Base-by-base conservation (phyloP, 306 rosid genomes). In the Fragaria vesca region DNA sequence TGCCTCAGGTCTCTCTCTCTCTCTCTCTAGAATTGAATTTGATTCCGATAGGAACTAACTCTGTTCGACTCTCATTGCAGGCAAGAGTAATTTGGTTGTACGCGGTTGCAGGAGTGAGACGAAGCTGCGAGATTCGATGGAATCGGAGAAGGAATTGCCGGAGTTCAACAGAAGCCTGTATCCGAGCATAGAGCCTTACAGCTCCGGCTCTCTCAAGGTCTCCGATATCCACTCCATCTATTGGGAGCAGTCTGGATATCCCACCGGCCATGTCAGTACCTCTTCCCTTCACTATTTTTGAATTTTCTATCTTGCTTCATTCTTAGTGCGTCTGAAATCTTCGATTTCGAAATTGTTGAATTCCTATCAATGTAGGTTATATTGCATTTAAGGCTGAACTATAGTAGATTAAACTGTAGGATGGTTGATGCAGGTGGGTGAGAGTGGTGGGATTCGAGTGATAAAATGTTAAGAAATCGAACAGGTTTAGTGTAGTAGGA, bases 221-320 rank as follows among this genome's bases (percentile, higher is more conserved):
- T 90, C 97, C 2, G 93, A 94, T 83, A 73, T 89, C 82, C 97
- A 92, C 68, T 76, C 89, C 6, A 86, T 94, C 82, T 92, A 89
- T 50, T 94, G 97, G 97, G 98, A 94, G 85, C 95, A 92, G 83
- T 94, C 97, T 30, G 97, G 98, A 69, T 92, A 91, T 79, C 93
- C 97, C 0, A 43, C 58, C 79, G 98, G 97, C 26, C 93, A 94
- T 87, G 97, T 94, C 79, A 88, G 98, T 88, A 76, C 34, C 62
- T 46, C 48, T 65, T 66, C 42, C 30, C 66, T 62, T 62, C n/a
- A 28, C 1, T 20, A 1, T 4, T 24, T 16, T 63, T 26, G 5
- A 63, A 13, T 28, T 12, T 32, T 66, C 45, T 0, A 0, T 30
- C 68, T 30, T 66, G 70, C 17, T 63, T 16, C 40, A 8, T 16